Conservation (phyloP, 2,329 filamentous ascomycete genomes). For the Alternaria consortialis region DNA sequence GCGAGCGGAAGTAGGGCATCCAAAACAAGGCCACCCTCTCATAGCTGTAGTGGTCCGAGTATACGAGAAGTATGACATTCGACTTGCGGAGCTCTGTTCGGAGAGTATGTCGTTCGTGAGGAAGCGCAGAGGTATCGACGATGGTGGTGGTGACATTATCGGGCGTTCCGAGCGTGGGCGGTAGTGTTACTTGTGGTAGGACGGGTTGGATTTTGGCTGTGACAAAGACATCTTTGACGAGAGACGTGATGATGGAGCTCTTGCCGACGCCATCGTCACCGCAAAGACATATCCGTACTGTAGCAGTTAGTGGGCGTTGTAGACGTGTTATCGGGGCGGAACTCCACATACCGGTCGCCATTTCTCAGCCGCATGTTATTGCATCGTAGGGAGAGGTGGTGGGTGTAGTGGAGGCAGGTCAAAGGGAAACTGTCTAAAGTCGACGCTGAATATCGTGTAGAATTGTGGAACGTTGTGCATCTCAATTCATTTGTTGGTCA, state of each 20-base stretch:
- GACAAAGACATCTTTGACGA: slow-evolving; percentile 97
- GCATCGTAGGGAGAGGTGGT: slow-evolving; percentile 11
- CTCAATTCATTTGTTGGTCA: slow-evolving; percentile 1
- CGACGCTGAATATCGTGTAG: background rate
- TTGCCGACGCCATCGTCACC: slow-evolving; percentile 79
- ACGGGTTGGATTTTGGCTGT: slow-evolving; percentile 94
- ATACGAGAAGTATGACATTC: slow-evolving; percentile 95
- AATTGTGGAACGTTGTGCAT: background rate
- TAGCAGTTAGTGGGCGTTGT: slow-evolving; percentile 5
- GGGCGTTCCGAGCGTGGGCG: slow-evolving; percentile 88
- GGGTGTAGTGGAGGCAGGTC: background rate
- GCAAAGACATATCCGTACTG: slow-evolving; percentile 93
- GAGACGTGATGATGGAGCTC: slow-evolving; percentile 78
- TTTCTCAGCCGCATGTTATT: slow-evolving; percentile 29
- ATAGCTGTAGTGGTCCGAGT: slow-evolving; percentile 99
- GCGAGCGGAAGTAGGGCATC: slow-evolving; percentile 96
- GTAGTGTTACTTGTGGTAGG: slow-evolving; percentile 93
- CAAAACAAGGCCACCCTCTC: slow-evolving; percentile 96
- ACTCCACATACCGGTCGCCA: slow-evolving; percentile 41
- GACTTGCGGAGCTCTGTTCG: slow-evolving; percentile 95
- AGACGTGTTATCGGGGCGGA: slow-evolving; percentile 3
- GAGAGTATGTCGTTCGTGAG: slow-evolving; percentile 88
- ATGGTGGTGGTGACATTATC: slow-evolving; percentile 98
- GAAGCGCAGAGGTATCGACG: slow-evolving; percentile 94
- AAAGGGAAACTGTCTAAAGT: background rate